Conservation (phyloP, 208 protist genomes). For the Crithidia brevicula region DNA sequence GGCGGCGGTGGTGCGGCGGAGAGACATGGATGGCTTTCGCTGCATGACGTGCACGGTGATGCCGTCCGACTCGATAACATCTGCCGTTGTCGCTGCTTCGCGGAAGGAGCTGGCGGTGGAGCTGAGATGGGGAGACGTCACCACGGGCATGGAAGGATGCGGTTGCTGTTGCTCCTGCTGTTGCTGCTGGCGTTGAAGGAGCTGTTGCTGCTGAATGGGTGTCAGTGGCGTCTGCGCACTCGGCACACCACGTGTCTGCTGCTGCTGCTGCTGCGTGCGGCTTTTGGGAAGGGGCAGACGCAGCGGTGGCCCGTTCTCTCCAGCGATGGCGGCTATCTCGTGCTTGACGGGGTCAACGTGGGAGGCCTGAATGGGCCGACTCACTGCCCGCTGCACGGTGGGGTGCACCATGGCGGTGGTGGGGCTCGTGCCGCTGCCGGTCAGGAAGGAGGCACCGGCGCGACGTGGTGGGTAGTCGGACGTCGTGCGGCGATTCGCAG, state of each 20-base stretch:
- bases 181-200: not conserved
- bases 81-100: conserved; percentile 9
- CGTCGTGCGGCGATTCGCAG: conserved; percentile 3
- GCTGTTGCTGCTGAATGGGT: not conserved
- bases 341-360: conserved; percentile 3
- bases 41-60: conserved; percentile 30
- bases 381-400: conserved; percentile 4
- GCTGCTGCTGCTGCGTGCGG: not conserved
- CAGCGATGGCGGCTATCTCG: not conserved
- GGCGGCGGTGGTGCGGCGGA: not conserved
- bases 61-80: conserved; percentile 20
- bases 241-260: not conserved
- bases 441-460: not conserved
- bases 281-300: conserved; percentile 8
- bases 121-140: conserved; percentile 9
- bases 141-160: not conserved
- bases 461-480: conserved; percentile 18
- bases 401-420: not conserved
- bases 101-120: conserved; percentile 16
- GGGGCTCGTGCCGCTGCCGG: not conserved
- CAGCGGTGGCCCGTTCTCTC: conserved; percentile 4
- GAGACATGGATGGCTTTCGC: conserved; percentile 13
- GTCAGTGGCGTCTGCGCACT: not conserved
- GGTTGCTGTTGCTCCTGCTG: conserved; percentile 13
- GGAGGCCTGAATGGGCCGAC: not conserved